Evolutionary conservation across 805 yeast species (phyloP).

Genomic region (Wickerhamomyces queroliae): DNA sequence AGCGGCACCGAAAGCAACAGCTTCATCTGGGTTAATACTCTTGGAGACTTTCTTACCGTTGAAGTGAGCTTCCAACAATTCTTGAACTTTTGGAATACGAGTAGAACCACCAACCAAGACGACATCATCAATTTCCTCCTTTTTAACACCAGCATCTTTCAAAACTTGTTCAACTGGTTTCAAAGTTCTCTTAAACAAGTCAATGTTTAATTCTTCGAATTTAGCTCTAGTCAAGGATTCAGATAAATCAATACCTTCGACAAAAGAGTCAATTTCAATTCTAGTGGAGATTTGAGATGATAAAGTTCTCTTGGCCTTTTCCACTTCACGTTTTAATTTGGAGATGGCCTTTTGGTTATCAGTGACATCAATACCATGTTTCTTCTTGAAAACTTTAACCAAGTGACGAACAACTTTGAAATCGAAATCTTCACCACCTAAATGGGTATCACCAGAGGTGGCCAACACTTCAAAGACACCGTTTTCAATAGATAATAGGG

Average conservation of each 20-base stretch:
- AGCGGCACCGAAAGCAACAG: conserved; percentile 99
- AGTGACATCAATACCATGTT: conserved; percentile 78
- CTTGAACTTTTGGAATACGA: conserved; percentile 97
- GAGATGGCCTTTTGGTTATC: conserved; percentile 82
- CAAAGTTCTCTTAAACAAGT: conserved; percentile 87
- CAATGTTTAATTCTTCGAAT: conserved; percentile 93
- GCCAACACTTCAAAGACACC: no score
- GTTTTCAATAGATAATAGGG: no score
- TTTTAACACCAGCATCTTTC: conserved; percentile 85
- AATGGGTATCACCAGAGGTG: no score
- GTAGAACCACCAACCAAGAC: conserved; percentile 99
- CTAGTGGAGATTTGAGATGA: conserved; percentile 95
- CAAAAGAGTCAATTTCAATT: conserved; percentile 92
- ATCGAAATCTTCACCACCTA: no score
- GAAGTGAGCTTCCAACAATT: conserved; percentile 83
- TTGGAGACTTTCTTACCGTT: conserved; percentile 94
- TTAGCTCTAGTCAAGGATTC: conserved; percentile 96
- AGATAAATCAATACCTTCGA: conserved; percentile 91
- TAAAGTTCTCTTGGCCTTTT: conserved; percentile 95
- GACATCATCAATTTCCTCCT: conserved; percentile 86
- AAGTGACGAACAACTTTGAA: conserved; percentile 84
- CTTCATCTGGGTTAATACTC: conserved; percentile 99
- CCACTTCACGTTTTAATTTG: conserved; percentile 94
- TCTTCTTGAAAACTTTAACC: conserved; percentile 84
- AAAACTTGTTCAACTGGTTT: conserved; percentile 95